Conservation (phyloP, 441 rosid genomes). For the Raphanus hybrid region DNA sequence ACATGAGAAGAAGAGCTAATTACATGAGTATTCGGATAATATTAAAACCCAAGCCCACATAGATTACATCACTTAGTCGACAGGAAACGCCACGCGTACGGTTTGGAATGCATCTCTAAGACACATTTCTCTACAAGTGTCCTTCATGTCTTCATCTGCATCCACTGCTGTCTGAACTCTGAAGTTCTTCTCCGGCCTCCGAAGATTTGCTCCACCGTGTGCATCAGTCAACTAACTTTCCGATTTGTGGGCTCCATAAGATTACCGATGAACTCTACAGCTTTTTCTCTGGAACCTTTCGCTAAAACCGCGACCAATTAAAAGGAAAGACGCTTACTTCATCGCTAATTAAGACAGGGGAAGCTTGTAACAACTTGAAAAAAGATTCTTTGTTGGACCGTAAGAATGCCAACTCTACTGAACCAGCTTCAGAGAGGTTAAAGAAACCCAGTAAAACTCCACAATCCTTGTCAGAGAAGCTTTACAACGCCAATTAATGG, state of each 20-base stretch:
- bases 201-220: background rate
- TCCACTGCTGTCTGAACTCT: background rate
- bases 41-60: too few species aligned
- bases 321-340: background rate
- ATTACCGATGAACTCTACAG: background rate
- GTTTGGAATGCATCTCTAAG: too few species aligned
- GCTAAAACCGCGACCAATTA: background rate
- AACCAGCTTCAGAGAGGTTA: background rate
- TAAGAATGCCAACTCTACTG: background rate
- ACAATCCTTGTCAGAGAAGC: background rate
- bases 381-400: background rate
- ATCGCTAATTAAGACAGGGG: background rate
- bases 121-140: background rate
- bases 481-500: background rate
- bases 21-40: too few species aligned
- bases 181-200: background rate
- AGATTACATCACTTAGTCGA: too few species aligned
- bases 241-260: background rate
- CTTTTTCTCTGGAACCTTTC: background rate
- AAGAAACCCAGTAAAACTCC: background rate
- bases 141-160: background rate
- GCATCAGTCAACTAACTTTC: background rate
- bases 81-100: too few species aligned
- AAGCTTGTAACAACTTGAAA: background rate
- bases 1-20: too few species aligned